A percentile compares a stretch with the other conserved stretches of the same genome.
Evolutionary conservation across 2,329 filamentous ascomycete species (phyloP).

Genomic region (Paecilomyces variotii): DNA sequence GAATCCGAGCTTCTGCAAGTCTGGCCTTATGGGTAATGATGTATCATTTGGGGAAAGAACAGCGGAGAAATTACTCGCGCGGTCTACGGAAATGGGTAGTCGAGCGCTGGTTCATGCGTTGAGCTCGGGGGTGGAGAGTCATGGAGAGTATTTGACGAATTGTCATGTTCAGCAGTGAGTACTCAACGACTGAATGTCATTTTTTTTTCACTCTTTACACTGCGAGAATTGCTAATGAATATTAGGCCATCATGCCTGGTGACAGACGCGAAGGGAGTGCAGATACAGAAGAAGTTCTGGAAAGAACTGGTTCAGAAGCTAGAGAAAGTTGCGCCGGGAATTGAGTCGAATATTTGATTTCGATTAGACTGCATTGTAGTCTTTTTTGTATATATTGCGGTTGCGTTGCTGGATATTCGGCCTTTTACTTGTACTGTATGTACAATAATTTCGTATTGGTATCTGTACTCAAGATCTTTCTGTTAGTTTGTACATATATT

Average conservation of each 20-base stretch:
- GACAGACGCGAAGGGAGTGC: not conserved
- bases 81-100: constrained; percentile 12
- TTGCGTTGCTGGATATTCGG: too few species aligned
- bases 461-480: too few species aligned
- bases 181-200: too few species aligned
- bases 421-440: too few species aligned
- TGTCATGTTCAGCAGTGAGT: constrained; percentile 11
- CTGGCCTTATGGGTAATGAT: constrained; percentile 15
- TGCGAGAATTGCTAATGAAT: not conserved
- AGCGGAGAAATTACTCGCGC: constrained; percentile 8
- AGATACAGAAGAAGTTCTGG: constrained; percentile 10
- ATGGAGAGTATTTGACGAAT: constrained; percentile 13
- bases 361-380: not conserved
- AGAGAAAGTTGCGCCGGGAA: constrained; percentile 8
- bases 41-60: not conserved
- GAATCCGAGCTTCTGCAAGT: constrained; percentile 38
- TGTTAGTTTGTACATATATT: too few species aligned
- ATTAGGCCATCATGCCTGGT: constrained; percentile 5
- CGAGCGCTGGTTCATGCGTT: constrained; percentile 13
- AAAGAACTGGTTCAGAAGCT: constrained; percentile 9
- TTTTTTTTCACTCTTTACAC: not conserved
- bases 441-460: too few species aligned
- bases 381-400: too few species aligned
- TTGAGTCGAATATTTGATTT: not conserved
- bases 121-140: constrained; percentile 7